phyloP scores from a whole-genome alignment of 371 early-diverging fungal genomes.

The Mucor mucedo region DNA sequence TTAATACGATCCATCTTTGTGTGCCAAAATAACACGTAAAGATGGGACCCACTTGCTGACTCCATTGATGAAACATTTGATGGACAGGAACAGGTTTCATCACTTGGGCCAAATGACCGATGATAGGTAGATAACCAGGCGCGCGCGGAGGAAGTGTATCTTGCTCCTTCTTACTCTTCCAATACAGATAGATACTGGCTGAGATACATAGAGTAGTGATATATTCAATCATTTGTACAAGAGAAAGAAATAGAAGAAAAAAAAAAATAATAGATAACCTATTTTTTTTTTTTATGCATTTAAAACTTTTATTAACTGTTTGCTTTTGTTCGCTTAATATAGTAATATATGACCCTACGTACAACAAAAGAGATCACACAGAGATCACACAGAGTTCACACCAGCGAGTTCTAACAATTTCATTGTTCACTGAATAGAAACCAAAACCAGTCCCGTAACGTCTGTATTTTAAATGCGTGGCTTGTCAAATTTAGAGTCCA shows the following conservation, averaged over 20 bases:
- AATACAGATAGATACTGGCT: conserved; percentile 1
- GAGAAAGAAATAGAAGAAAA: neutral
- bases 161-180: neutral
- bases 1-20: conserved; percentile 51
- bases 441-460: too few relatives aligned
- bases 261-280: neutral
- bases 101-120: conserved; percentile 46
- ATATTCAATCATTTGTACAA: neutral
- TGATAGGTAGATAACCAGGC: conserved; percentile 42
- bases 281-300: conserved; percentile 7
- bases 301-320: neutral
- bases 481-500: too few relatives aligned
- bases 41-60: conserved; percentile 37
- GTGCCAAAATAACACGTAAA: conserved; percentile 48
- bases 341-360: neutral
- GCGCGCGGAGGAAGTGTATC: conserved; percentile 39
- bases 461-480: too few relatives aligned
- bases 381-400: too few relatives aligned
- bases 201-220: neutral
- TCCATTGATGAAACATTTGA: conserved; percentile 48
- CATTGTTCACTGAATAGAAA: neutral
- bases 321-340: conserved; percentile 17
- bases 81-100: conserved; percentile 32
- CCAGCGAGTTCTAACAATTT: neutral
- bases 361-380: too few relatives aligned